Evolutionary conservation across 805 yeast species (phyloP), one percentile per base, ranked within the genome.

Genomic region (Vanderwaltozyma yarrowii): DNA sequence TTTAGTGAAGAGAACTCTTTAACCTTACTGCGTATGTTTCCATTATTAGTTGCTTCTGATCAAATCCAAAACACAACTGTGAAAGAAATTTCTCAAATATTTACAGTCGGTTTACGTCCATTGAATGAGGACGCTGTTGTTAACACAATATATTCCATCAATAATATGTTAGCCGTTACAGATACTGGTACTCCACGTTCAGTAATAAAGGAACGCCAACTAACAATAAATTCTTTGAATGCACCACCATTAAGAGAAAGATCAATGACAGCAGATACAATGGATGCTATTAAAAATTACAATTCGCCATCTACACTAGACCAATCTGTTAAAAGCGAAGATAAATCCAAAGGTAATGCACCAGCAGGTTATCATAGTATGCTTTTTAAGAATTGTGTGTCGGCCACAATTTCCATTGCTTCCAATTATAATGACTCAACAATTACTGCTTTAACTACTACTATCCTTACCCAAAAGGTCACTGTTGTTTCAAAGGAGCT

Each of bases 81-180:
- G 29, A 55, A 64, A 33, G 61, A 65, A 5, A 69, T 79, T 2
- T 71, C 92, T 1, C 58, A 62, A 38, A 62, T 74, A 27, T 73
- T 87, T 28, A 81, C 88, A 0, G 57, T 71, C 35, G 86, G 88
- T 3, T 65, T 84, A 46, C 73, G 71, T 40, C 73, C 75, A 8
- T 65, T 82, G 37, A 74, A 87, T 15, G 89, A 86, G 52, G 96
- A 87, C 53, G 75, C 84, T 1, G 78, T 82, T 17, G 83, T 87
- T 8, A 79, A 95, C 7, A 73, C 89, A 1, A 76, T 92, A 36
- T 92, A 92, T 60, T 78, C 94, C 0, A 67, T 89, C 45, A 76
- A 83, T 15, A 92, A 92, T 54, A 58, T 82, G 42, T 61, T 89
- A 24, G 73, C 79, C 36, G 73, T 68, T 37, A 78, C 71, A 13